These are phyloP conservation scores for Geotrichum bryndzae DNA, from an alignment of 1,139 yeast genomes.

Conservation along the genomic window DNA sequence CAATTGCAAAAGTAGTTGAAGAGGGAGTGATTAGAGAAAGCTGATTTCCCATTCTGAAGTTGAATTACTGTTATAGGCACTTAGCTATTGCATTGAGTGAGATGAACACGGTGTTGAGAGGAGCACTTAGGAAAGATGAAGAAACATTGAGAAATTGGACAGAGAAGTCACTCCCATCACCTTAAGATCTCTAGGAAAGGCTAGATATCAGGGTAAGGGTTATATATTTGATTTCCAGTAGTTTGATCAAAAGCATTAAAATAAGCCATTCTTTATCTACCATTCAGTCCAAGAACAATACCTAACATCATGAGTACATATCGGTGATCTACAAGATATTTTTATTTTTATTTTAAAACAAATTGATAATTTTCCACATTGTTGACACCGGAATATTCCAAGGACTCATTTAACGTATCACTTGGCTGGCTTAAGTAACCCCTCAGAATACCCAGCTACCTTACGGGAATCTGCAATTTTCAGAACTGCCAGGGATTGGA, in stretches of 20 bases:
- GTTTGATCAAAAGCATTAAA: neutral
- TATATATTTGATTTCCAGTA: neutral
- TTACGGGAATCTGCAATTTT: neutral
- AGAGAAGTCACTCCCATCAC: neutral
- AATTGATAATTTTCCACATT: neutral
- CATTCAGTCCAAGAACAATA: neutral
- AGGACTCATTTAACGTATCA: neutral
- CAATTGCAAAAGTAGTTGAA: slow-evolving; percentile 86
- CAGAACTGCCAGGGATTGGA: neutral
- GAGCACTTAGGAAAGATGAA: neutral
- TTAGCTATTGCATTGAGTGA: slow-evolving; percentile 49
- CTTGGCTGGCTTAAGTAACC: neutral
- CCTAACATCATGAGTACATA: neutral
- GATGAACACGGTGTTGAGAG: slow-evolving; percentile 35
- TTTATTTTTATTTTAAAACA: neutral
- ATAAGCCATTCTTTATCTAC: too few species aligned
- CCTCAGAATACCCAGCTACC: slow-evolving; percentile 3
- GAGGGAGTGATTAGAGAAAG: slow-evolving; percentile 81
- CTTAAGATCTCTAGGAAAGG: neutral
- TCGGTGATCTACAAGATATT: neutral
- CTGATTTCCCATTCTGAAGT: slow-evolving; percentile 67
- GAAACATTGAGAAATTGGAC: neutral
- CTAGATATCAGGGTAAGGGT: slow-evolving; percentile 3
- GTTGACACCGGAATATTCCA: neutral
- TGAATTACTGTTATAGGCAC: slow-evolving; percentile 63